A percentile compares a stretch with the other conserved stretches of the same genome.
These are phyloP conservation scores for Eustoma russellianum DNA, from an alignment of 257 asterid species.

Conservation along the genomic window DNA sequence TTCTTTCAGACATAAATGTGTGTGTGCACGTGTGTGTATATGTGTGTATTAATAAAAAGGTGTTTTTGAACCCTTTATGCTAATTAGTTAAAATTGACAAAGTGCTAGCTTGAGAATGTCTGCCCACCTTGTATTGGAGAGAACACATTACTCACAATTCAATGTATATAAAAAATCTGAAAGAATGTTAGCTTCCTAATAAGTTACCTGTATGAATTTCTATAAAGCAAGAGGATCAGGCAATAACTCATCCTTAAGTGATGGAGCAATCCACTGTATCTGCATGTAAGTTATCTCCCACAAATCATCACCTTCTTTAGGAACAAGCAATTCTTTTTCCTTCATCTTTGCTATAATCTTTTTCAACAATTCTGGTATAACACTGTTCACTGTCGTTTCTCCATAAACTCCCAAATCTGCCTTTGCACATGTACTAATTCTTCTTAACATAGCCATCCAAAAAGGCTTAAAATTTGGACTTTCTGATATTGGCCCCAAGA, in stretches of 20 bases:
- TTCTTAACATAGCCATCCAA: slow-evolving; percentile 70
- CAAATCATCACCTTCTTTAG: slow-evolving; percentile 56
- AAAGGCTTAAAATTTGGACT: slow-evolving; percentile 60
- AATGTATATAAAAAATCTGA: no score
- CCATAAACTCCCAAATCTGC: slow-evolving; percentile 73
- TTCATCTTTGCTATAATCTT: slow-evolving; percentile 63
- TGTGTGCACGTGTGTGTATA: no score
- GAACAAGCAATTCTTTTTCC: slow-evolving; percentile 45
- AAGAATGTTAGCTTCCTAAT: background rate
- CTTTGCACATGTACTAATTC: slow-evolving; percentile 90
- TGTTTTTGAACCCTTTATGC: no score
- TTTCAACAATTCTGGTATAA: slow-evolving; percentile 50
- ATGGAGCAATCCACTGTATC: slow-evolving; percentile 90
- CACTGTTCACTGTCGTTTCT: slow-evolving; percentile 43
- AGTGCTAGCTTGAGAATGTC: no score
- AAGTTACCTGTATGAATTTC: background rate
- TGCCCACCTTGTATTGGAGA: no score
- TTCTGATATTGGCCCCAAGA: slow-evolving; percentile 63
- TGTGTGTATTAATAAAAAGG: no score
- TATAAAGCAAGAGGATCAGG: slow-evolving; percentile 25
- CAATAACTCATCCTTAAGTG: slow-evolving; percentile 68
- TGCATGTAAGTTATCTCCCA: slow-evolving; percentile 80
- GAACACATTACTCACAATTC: no score
- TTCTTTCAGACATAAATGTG: no score
- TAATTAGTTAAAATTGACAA: no score